Evolutionary conservation across 169 alveolate species (phyloP), one percentile per base, ranked within the genome.

Genomic region (Plasmodium coatneyi): DNA sequence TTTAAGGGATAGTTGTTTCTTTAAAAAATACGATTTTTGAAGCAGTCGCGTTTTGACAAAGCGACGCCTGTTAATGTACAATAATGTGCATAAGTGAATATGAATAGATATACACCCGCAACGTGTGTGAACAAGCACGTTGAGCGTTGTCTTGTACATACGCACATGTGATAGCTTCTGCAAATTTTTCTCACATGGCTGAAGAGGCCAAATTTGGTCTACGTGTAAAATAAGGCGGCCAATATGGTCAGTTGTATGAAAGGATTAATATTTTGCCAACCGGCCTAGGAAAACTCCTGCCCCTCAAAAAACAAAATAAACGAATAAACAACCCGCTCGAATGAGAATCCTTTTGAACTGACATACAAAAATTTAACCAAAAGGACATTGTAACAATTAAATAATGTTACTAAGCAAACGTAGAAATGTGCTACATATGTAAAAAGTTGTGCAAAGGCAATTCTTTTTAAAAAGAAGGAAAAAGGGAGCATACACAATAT

Each of bases 391-490:
- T 19, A 70, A 30, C 39, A 70, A 70, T 36, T 66, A 82, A 54
- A 56, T 39, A 83, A 3, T 22, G 56, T 71, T 22, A 30, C 43
- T 83, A 25, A 71, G 54, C 83, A 83, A 70, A 71, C 92, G 49
- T 70, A 70, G 60, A 82, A 7, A 66, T 66, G 43, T 36, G 6
- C 43, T 80, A 25, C 54, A 25, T 43, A 74, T 74, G 25, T 16
- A 80, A 80, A 46, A n/a, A 39, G 84, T 46, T 81, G 54, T 22
- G 39, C 60, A 1, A 52, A 81, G 41, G 25, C 9, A 46, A 54
- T 52, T 36, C 10, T 30, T 54, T 19, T 6, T 52, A 82, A 52
- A 66, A 66, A 25, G 36, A 66, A 66, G 16, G 6, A 25, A 66
- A 66, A 22, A 25, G 36, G 6, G 6, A 25, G 36, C 30, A 66